Evolutionary conservation across 495 filamentous ascomycete species (phyloP).

Genomic region (Bathelium albidoporum): DNA sequence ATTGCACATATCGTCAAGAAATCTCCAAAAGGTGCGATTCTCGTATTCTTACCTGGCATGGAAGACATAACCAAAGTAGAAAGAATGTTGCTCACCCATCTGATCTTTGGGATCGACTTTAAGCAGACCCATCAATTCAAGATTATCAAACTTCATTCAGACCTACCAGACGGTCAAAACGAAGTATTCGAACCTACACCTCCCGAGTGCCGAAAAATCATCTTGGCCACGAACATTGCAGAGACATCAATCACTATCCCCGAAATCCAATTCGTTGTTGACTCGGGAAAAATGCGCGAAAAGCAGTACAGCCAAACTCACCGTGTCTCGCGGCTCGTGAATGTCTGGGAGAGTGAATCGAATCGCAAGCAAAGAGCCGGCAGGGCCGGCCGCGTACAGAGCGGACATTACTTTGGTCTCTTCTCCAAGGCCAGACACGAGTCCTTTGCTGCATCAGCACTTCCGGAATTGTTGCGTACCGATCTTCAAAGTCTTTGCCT

Average conservation of each 20-base stretch:
- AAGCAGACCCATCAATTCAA: conserved; percentile 34
- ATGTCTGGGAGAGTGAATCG: conserved; percentile 45
- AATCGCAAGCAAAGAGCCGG: conserved; percentile 48
- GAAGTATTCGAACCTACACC: conserved; percentile 39
- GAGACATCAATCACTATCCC: conserved; percentile 53
- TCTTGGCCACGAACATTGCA: conserved; percentile 51
- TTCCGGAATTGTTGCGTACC: conserved; percentile 40
- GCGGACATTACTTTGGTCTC: conserved; percentile 49
- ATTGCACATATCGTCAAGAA: conserved; percentile 42
- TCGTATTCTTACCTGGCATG: conserved; percentile 50
- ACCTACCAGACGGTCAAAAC: conserved; percentile 33
- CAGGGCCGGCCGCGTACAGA: conserved; percentile 47
- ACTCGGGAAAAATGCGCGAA: conserved; percentile 45
- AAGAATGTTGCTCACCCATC: conserved; percentile 20
- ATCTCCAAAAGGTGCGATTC: conserved; percentile 42
- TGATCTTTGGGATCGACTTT: conserved; percentile 37
- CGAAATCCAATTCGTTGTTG: conserved; percentile 48
- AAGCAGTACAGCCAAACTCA: conserved; percentile 39
- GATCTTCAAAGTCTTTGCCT: conserved; percentile 44
- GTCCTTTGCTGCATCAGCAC: conserved; percentile 36
- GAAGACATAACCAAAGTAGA: conserved; percentile 39
- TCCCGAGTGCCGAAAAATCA: conserved; percentile 43
- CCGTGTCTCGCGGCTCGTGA: conserved; percentile 37
- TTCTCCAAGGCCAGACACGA: conserved; percentile 41
- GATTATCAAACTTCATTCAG: conserved; percentile 44